Evolutionary conservation across 257 asterid genomes (phyloP).

Genomic region (Leptodermis oblonga): DNA sequence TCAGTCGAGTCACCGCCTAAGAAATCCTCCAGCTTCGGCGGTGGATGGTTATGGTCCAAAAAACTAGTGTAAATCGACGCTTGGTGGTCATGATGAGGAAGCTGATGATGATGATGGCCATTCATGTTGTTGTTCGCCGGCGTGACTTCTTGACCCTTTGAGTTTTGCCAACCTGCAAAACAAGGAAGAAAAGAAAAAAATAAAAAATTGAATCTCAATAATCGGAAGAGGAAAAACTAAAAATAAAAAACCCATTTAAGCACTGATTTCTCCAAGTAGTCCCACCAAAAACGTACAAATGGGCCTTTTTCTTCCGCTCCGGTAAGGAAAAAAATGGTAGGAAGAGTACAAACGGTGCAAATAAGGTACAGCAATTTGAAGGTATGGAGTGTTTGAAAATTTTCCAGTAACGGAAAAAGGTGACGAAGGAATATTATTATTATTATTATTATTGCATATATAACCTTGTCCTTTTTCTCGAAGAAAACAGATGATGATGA

Average conservation of each 20-base stretch:
- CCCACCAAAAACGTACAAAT: background rate
- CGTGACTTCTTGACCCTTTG: slow-evolving; percentile 32
- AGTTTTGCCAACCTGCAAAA: slow-evolving; percentile 53
- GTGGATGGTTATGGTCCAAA: slow-evolving; percentile 44
- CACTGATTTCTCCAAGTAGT: background rate
- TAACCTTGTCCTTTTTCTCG: slow-evolving; percentile 41
- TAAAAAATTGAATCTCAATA: background rate
- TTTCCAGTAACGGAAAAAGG: slow-evolving; percentile 16
- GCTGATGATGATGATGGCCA: slow-evolving; percentile 5
- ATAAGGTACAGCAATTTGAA: background rate
- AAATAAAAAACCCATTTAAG: background rate
- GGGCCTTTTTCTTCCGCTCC: background rate
- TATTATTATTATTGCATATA: background rate
- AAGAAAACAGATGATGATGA: slow-evolving; percentile 10
- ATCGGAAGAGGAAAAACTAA: background rate
- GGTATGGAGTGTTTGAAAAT: slow-evolving; percentile 7
- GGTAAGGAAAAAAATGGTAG: background rate
- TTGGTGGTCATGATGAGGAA: background rate
- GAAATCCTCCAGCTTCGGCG: slow-evolving; percentile 89
- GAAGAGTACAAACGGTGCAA: background rate
- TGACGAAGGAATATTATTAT: slow-evolving; percentile 10
- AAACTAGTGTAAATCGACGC: slow-evolving; percentile 34
- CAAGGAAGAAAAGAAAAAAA: background rate
- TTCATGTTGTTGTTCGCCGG: slow-evolving; percentile 15
- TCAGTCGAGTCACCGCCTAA: slow-evolving; percentile 70